Percentiles rank a stretch among this genome's conserved stretches.
Evolutionary conservation across 306 rosid species (phyloP).

Genomic region (Trifolium fragiferum): DNA sequence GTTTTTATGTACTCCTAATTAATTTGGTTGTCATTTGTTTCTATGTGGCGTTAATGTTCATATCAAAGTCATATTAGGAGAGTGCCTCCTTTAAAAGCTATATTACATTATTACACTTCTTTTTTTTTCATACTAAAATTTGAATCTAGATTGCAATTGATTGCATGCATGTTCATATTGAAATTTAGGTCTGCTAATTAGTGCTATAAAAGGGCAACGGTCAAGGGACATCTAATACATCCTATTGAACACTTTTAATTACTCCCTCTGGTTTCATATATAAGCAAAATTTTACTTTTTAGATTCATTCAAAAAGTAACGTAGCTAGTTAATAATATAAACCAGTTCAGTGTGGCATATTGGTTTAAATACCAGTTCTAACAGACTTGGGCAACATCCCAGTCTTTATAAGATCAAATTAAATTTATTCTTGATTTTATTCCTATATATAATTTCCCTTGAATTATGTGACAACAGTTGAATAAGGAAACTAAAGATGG

Average conservation of each 20-base stretch:
- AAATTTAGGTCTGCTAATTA: too few relatives aligned
- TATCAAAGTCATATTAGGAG: background rate
- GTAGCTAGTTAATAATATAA: too few relatives aligned
- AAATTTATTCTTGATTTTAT: background rate
- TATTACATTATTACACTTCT: conserved; percentile 1
- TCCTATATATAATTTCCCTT: conserved; percentile 31
- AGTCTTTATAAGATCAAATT: background rate
- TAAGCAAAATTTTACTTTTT: too few relatives aligned
- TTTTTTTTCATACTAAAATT: too few relatives aligned
- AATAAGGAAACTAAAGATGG: conserved; percentile 72
- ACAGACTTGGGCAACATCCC: background rate
- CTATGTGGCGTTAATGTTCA: background rate
- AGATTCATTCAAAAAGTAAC: too few relatives aligned
- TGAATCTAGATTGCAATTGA: background rate
- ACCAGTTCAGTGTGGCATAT: background rate
- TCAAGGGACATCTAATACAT: too few relatives aligned
- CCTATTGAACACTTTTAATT: too few relatives aligned
- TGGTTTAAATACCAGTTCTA: background rate
- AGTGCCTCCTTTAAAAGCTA: background rate
- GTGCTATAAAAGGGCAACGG: too few relatives aligned
- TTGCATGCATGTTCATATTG: too few relatives aligned
- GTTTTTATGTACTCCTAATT: background rate
- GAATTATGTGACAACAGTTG: conserved; percentile 58
- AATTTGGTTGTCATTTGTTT: background rate
- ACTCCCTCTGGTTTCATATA: too few relatives aligned